Conservation (phyloP, 257 asterid genomes). For the Penstemon davidsonii region DNA sequence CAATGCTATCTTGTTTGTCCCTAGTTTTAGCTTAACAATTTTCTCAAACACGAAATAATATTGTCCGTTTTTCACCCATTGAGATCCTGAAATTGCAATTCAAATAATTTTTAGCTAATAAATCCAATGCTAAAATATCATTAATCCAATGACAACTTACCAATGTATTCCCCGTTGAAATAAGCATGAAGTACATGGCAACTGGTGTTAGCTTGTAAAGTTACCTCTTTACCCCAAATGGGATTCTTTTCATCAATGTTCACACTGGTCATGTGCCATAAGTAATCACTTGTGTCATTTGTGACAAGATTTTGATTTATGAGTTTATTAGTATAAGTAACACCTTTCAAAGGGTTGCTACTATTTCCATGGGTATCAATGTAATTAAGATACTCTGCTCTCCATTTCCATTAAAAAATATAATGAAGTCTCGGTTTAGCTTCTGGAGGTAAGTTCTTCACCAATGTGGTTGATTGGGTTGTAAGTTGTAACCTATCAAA, state of each 20-base stretch:
- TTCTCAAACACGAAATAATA: constrained; percentile 37
- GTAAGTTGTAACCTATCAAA: constrained; percentile 35
- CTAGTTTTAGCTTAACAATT: constrained; percentile 38
- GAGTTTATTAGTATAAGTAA: constrained; percentile 27
- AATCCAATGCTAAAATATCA: too few species aligned
- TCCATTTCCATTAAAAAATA: constrained; percentile 40
- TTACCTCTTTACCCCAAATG: constrained; percentile 34
- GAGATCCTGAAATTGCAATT: constrained; percentile 39
- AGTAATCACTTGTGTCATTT: constrained; percentile 49
- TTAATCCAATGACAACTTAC: constrained; percentile 17
- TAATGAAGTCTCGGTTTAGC: constrained; percentile 18
- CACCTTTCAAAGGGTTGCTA: neutral
- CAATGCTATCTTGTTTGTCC: constrained; percentile 54
- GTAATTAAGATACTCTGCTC: constrained; percentile 28
- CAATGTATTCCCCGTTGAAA: constrained; percentile 41
- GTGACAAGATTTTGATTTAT: constrained; percentile 45
- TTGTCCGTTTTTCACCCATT: constrained; percentile 46
- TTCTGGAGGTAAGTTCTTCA: constrained; percentile 26
- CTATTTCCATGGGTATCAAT: neutral
- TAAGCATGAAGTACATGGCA: constrained; percentile 49
- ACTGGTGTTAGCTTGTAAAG: constrained; percentile 24
- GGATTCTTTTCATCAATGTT: constrained; percentile 28
- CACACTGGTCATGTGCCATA: constrained; percentile 57
- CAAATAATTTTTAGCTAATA: too few species aligned
- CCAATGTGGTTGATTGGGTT: constrained; percentile 28